Base-by-base conservation (phyloP, 2,329 filamentous ascomycete species). In the Neonectria punicea region DNA sequence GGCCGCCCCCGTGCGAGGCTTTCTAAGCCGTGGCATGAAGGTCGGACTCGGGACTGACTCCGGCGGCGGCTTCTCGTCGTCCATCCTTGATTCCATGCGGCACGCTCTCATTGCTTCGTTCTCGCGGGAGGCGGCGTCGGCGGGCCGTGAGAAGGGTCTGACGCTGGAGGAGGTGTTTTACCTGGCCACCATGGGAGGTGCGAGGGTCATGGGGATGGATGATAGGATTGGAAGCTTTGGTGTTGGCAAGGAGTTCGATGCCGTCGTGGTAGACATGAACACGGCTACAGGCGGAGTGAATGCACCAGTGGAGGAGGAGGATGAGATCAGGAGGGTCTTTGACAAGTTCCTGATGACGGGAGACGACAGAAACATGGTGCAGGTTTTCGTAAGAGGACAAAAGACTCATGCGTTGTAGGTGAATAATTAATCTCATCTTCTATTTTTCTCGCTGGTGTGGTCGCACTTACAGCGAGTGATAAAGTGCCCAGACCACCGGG, bases 281-380 rank as follows among this genome's bases (percentile, higher is more conserved):
- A 61, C 69, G 2, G 68, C 66, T 2, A 63, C 70, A 2, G 65
- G 43, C 16, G 83, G 84, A 0, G 76, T 85, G 2, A 88, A 87
- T 80, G 83, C 87, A 0, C 83, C 85, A 11, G 70, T 86, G 1
- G 84, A 89, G 66, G 82, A 85, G 0, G 78, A 76, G 0, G 87
- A 90, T 55, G 77, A 76, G 0, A 44, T 78, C 0, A 72, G 75
- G 53, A 83, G 78, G 0, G 77, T 88, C 18, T 86, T 90, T 63
- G 87, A 90, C 60, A 90, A 90, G 78, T 90, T 89, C 64, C 69
- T 90, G 32, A 89, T 90, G 86, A 90, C 87, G 2, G 88, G 87
- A 0, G 88, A 90, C 72, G 89, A 91, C 71, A 80, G 89, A 5
- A 90, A 90, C 67, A 87, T 90, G 56, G 71, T 74, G 0, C 73